Percentiles rank a stretch among this genome's conserved stretches.
These are phyloP conservation scores for Chrysanthemum makinoi DNA, from an alignment of 129 eudicot species.

Conservation along the genomic window DNA sequence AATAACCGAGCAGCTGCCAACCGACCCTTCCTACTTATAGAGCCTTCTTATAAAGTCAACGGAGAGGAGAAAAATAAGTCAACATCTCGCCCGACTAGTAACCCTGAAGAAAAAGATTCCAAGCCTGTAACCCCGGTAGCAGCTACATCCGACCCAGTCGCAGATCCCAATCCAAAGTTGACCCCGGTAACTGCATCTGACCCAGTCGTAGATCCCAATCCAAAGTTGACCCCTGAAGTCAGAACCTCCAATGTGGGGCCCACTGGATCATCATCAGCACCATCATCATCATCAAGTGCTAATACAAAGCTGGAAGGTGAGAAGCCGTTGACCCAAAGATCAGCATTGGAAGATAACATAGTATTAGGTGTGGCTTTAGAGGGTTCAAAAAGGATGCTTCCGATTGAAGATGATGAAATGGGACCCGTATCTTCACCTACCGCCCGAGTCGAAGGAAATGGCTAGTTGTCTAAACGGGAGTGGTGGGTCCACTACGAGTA, in stretches of 20 bases:
- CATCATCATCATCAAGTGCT: too few relatives aligned
- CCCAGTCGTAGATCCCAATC: slow-evolving; percentile 7
- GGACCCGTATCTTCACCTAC: slow-evolving; percentile 19
- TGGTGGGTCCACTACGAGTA: slow-evolving; percentile 29
- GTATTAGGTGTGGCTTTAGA: slow-evolving; percentile 84
- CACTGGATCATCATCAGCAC: too few relatives aligned
- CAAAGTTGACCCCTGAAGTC: too few relatives aligned
- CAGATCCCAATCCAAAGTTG: slow-evolving; percentile 30
- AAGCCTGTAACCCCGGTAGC: slow-evolving; percentile 19
- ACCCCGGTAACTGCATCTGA: slow-evolving; percentile 14
- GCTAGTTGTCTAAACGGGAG: slow-evolving; percentile 51
- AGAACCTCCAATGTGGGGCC: too few relatives aligned
- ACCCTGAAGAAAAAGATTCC: slow-evolving; percentile 43
- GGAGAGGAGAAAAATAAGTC: slow-evolving; percentile 48
- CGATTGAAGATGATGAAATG: slow-evolving; percentile 65
- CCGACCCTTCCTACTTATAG: slow-evolving; percentile 55
- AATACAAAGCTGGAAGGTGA: too few relatives aligned
- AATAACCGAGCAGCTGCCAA: slow-evolving; percentile 43
- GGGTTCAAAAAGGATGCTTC: slow-evolving; percentile 71
- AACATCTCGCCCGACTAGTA: slow-evolving; percentile 37
- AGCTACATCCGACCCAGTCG: slow-evolving; percentile 23
- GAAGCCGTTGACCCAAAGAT: slow-evolving; percentile 6
- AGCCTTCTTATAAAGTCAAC: slow-evolving; percentile 56
- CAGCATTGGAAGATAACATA: slow-evolving; percentile 67
- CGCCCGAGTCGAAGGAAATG: slow-evolving; percentile 45